These are phyloP conservation scores for Avena atlantica DNA, from an alignment of 176 grass and related monocot species.

Conservation along the genomic window DNA sequence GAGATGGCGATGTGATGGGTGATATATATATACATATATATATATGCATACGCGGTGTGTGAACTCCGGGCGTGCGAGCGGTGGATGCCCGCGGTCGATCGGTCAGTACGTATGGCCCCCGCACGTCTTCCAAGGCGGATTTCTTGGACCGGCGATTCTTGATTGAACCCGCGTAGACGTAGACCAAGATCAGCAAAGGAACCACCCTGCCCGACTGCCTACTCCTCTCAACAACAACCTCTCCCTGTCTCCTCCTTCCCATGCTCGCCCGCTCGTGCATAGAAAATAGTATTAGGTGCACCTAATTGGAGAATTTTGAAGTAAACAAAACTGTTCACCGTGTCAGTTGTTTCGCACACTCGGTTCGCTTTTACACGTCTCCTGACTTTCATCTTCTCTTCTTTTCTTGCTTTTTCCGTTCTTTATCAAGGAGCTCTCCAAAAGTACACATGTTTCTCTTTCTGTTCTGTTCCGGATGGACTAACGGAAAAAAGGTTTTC, in stretches of 20 bases:
- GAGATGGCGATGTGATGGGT: not conserved
- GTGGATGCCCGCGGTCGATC: not conserved
- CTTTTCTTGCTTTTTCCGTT: not conserved
- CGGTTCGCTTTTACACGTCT: not conserved
- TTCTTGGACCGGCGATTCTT: slow-evolving; percentile 44
- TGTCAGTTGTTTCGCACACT: no score
- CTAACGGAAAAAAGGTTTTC: not conserved
- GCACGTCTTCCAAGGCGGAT: slow-evolving; percentile 43
- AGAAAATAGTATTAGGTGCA: no score
- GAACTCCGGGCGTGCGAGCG: not conserved
- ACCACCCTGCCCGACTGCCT: not conserved
- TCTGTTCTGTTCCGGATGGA: not conserved
- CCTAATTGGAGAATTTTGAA: no score
- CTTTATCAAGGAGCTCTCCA: not conserved
- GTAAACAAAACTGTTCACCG: no score
- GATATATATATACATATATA: not conserved
- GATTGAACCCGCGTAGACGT: not conserved
- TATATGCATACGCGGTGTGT: not conserved
- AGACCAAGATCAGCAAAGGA: not conserved
- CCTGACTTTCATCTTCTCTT: not conserved
- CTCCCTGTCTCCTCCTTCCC: not conserved
- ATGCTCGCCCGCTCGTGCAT: not conserved
- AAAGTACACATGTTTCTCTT: slow-evolving; percentile 8
- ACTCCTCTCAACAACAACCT: not conserved
- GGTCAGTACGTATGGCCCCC: not conserved